Base-by-base conservation (phyloP, 164 flowering plant species). In the Liquidambar formosana region DNA sequence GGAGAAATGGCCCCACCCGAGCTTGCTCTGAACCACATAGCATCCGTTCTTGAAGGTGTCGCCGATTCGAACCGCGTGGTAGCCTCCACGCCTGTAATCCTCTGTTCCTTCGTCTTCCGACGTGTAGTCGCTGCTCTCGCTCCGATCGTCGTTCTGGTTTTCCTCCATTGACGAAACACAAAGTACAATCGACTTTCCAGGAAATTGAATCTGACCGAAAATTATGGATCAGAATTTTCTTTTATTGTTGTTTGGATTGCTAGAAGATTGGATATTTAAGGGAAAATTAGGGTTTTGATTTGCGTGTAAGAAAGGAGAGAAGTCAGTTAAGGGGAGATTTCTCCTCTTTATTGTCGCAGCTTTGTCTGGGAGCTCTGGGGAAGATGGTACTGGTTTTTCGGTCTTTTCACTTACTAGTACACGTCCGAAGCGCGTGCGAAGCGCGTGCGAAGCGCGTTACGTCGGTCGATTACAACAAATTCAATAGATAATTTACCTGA, bases 1-100 rank as follows among this genome's bases (percentile, higher is more conserved):
- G 68, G 90, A 86, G 79, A 86, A 86, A 67, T 86, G 88, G 13
- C 90, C 90, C 90, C 90, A 86, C 16, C 90, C 90, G 69, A 86
- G 88, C 84, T 86, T 86, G 52, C 77, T 73, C 73, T 85, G 90
- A n/a, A 86, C 87, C 18, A 85, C 81, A 27, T 86, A 86, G 12
- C 85, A 73, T 0, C 84, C 85, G 65, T 72, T 78, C 61, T 83
- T 86, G 71, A 86, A 86, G 0, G 84, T n/a, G 52, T 87, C 91
- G 9, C 91, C 89, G 71, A 85, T 73, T 33, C 82, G 74, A 11
- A 85, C 89, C 0, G 87, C 84, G 73, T 85, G 91, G 71, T 87
- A 87, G 1, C 91, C 91, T 27, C 91, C 91, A 1, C 85, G 76
- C 59, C 87, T 59, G 73, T 87, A 87, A 43, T 85, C 91, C 61